A percentile compares a stretch with the other conserved stretches of the same genome.
Conservation (phyloP, 495 filamentous ascomycete species). For the Neurospora hispaniola region DNA sequence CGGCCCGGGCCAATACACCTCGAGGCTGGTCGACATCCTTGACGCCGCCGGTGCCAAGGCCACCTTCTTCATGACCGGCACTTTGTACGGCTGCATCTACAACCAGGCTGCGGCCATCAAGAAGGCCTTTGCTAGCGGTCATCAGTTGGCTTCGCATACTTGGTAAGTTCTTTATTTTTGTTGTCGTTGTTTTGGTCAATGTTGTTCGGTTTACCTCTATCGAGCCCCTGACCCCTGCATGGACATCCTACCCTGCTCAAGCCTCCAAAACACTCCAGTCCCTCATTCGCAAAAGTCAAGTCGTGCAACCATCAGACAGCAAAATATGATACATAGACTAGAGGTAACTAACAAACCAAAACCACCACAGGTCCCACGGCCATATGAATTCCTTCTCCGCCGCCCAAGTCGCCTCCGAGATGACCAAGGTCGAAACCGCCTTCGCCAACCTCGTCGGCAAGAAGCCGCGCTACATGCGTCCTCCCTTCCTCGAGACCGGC, state of each 20-base stretch:
- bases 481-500: conserved; percentile 41
- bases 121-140: conserved; percentile 37
- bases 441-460: conserved; percentile 42
- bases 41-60: conserved; percentile 49
- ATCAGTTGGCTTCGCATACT: conserved; percentile 42
- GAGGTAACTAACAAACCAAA: too few species aligned
- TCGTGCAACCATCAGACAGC: too few species aligned
- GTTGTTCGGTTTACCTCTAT: too few species aligned
- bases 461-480: conserved; percentile 45
- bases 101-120: conserved; percentile 36
- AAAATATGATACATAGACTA: too few species aligned
- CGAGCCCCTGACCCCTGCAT: neutral
- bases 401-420: conserved; percentile 33
- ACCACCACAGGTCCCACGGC: conserved; percentile 24
- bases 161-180: conserved; percentile 22
- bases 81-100: conserved; percentile 48
- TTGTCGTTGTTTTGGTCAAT: neutral
- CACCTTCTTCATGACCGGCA: conserved; percentile 47
- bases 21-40: conserved; percentile 54
- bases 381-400: conserved; percentile 33
- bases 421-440: conserved; percentile 40
- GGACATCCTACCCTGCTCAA: neutral
- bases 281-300: too few species aligned
- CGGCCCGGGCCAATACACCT: conserved; percentile 59
- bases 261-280: neutral